Evolutionary conservation across 164 flowering plant genomes (phyloP), one percentile per base, ranked within the genome.

Genomic region (Akebia trifoliata): DNA sequence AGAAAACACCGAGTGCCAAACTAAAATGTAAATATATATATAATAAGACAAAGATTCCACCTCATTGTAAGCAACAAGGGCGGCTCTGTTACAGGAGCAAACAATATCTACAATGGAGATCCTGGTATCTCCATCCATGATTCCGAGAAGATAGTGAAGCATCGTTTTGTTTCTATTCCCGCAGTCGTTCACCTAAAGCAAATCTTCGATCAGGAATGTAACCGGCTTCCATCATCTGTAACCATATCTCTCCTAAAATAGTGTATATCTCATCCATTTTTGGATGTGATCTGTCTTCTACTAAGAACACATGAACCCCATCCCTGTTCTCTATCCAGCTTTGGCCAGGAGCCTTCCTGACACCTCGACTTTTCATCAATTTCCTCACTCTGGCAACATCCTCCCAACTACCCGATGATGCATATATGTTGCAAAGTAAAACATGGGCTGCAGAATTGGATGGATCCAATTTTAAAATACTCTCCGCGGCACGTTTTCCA

Each of bases 251-350:
- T 31, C 58, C 73, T 25, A 82, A 45, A 26, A 74, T 53, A n/a
- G 43, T 2, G 26, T 77, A 80, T 60, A 82, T 76, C 51, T 65
- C 72, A 20, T 70, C 74, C 54, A 70, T 69, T 59, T 78, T 71
- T 0, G 76, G 72, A 64, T 80, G 88, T 40, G 69, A 48, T 55
- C 59, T 66, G 68, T 81, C 86, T 63, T 79, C 81, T 6, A 72
- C 82, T 10, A 68, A 57, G 64, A 84, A 87, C n/a, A 72, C 68
- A 73, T 82, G 82, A 29, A 66, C 50, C 17, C 38, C 38, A 18
- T 67, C 72, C 64, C 70, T 69, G 15, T 66, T 62, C 60, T 84
- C 83, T 63, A 82, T 78, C 86, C 88, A 81, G 71, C 90, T 87
- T 67, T 66, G 74, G 6, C 84, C 90, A 2, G 86, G 82, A 65